A percentile compares a stretch with the other conserved stretches of the same genome.
These are phyloP conservation scores for Neohortaea acidophila DNA, from an alignment of 495 filamentous ascomycete species.

Conservation along the genomic window DNA sequence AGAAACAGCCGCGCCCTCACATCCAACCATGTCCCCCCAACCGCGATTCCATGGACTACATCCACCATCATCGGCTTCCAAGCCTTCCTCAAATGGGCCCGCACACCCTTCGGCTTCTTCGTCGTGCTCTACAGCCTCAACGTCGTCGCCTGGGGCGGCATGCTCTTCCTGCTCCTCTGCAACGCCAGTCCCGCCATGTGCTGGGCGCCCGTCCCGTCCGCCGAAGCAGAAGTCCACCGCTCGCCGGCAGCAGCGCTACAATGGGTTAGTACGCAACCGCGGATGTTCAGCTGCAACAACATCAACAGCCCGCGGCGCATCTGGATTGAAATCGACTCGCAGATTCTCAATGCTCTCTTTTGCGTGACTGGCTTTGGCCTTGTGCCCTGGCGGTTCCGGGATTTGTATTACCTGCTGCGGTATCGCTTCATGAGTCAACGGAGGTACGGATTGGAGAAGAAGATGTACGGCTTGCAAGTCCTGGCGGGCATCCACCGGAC, in stretches of 20 bases:
- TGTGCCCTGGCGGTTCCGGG: conserved; percentile 71
- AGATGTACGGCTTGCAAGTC: conserved; percentile 38
- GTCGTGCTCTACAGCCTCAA: conserved; percentile 66
- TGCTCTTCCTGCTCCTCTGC: conserved; percentile 72
- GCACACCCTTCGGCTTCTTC: conserved; percentile 58
- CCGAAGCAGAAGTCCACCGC: background rate
- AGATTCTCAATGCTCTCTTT: conserved; percentile 76
- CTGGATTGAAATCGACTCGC: conserved; percentile 76
- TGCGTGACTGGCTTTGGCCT: conserved; percentile 77
- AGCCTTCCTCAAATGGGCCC: conserved; percentile 40
- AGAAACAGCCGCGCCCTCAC: conserved; percentile 25
- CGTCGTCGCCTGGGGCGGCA: conserved; percentile 75
- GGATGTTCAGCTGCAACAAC: conserved; percentile 40
- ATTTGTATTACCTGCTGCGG: conserved; percentile 51
- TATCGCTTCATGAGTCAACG: conserved; percentile 36
- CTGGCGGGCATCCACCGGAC: conserved; percentile 50
- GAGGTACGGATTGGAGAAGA: conserved; percentile 18
- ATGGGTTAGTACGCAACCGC: conserved; percentile 4
- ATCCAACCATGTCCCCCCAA: conserved; percentile 58
- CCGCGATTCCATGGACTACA: conserved; percentile 43
- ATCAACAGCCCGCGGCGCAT: conserved; percentile 56
- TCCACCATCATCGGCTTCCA: conserved; percentile 39
- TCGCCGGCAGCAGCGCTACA: conserved; percentile 3
- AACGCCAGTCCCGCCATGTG: conserved; percentile 71
- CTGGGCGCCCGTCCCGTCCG: conserved; percentile 31